Evolutionary conservation across 1,284 basidiomycete species (phyloP), one percentile per base, ranked within the genome.

Genomic region (Pseudozyma sp.): DNA sequence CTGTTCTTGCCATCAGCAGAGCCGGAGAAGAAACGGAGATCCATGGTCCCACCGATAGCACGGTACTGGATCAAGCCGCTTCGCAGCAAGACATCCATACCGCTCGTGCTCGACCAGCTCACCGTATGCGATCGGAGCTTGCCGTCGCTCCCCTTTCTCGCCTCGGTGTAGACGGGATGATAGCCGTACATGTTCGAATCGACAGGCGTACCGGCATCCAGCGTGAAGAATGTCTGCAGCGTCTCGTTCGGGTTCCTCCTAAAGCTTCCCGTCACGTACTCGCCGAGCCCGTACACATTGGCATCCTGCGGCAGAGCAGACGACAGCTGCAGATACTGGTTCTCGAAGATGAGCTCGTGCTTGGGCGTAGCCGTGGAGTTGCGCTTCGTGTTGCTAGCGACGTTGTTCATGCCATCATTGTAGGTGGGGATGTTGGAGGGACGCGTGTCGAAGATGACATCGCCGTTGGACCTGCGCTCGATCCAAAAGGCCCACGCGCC

Each of bases 401-500:
- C 60, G 29, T 50, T 62, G 53, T 67, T 68, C n/a, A 80, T 63
- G 4, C 69, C 67, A 5, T 68, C 31, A 1, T 61, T 8, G 54
- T 79, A 81, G 1, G 70, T 72, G 7, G 79, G 78, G 14, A 80
- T 79, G 50, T 78, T 78, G 43, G 11, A 33, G 10, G 66, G 8
- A 33, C 91, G 88, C 0, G 92, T 93, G 79, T 94, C 92, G 79
- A 93, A 94, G 44, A 93, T 84, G 31, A 91, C 89, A 46, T 84
- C 80, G 9, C 86, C 87, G 3, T 83, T 69, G 0, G 59, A 48
- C 7, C 89, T 89, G 33, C 89, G 86, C 10, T 88, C 88, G 46
- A 92, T 89, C 91, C 92, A 93, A 84, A 92, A 93, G 2, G 89
- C 89, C 80, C 93, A 93, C 4, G 35, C n/a, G 0, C 91, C 90